Conservation (phyloP, 2,329 filamentous ascomycete genomes). For the Ampelomyces quisqualis region DNA sequence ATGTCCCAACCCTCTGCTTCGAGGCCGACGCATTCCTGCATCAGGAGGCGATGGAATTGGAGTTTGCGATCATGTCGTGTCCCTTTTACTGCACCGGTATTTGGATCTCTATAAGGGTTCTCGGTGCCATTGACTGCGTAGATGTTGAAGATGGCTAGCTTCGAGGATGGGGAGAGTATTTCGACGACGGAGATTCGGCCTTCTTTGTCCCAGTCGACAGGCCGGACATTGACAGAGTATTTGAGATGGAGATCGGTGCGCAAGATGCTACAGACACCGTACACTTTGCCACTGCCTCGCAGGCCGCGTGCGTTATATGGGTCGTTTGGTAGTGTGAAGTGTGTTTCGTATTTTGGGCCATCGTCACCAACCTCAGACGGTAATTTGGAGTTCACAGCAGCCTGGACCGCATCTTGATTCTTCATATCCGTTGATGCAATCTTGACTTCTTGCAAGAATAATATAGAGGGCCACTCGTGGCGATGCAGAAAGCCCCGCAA, state of each 20-base stretch:
- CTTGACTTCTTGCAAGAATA: constrained; percentile 55
- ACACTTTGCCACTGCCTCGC: constrained; percentile 49
- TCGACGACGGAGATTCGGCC: constrained; percentile 54
- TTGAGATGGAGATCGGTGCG: constrained; percentile 45
- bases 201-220: constrained; percentile 55
- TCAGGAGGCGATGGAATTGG: constrained; percentile 50
- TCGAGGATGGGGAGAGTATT: constrained; percentile 21
- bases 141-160: constrained; percentile 54
- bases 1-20: constrained; percentile 48
- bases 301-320: constrained; percentile 53
- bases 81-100: constrained; percentile 46
- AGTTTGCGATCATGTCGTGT: constrained; percentile 57
- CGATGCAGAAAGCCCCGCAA: constrained; percentile 49
- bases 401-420: constrained; percentile 45
- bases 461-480: constrained; percentile 48
- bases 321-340: constrained; percentile 53
- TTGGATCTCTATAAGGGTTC: constrained; percentile 48
- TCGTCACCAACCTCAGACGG: constrained; percentile 3
- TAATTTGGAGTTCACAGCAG: constrained; percentile 35
- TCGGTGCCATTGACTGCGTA: constrained; percentile 58
- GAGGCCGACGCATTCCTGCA: constrained; percentile 48
- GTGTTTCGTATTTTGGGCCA: constrained; percentile 45
- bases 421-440: constrained; percentile 45
- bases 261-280: constrained; percentile 55
- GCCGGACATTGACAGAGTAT: constrained; percentile 23